Percentiles rank a stretch among this genome's conserved stretches.
Evolutionary conservation across 106 monocot species (phyloP).

Genomic region (Ottelia alismoides): DNA sequence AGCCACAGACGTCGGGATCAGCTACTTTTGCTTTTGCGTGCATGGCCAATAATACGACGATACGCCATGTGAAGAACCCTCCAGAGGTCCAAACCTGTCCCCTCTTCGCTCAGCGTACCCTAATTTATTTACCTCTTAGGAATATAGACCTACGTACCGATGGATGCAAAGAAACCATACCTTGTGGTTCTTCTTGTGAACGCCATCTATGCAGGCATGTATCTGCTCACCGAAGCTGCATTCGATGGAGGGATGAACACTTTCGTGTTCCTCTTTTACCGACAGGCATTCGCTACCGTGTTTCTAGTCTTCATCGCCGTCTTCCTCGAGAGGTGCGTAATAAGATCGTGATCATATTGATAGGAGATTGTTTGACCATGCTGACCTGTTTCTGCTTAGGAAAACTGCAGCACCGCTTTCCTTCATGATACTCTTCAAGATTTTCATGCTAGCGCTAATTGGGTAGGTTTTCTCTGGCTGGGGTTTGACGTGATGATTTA

Average conservation of each 20-base stretch:
- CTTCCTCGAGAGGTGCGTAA: constrained; percentile 21
- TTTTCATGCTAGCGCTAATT: constrained; percentile 7
- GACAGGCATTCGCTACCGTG: constrained; percentile 38
- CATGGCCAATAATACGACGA: too few species aligned
- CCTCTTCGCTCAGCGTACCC: neutral
- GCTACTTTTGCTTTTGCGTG: too few species aligned
- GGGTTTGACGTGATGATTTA: neutral
- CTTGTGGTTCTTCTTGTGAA: constrained; percentile 36
- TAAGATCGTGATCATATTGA: too few species aligned
- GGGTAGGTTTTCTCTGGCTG: constrained; percentile 3
- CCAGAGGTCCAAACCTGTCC: too few species aligned
- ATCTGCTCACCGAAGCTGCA: constrained; percentile 53
- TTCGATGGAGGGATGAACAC: constrained; percentile 43
- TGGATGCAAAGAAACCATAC: constrained; percentile 30
- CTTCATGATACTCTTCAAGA: constrained; percentile 3
- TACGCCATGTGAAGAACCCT: too few species aligned
- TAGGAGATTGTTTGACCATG: too few species aligned
- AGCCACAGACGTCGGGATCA: too few species aligned
- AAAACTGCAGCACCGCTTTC: constrained; percentile 8
- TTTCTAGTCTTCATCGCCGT: constrained; percentile 35
- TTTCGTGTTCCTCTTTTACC: constrained; percentile 56
- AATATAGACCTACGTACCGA: too few species aligned
- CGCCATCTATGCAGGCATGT: constrained; percentile 40
- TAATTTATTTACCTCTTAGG: too few species aligned
- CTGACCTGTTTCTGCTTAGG: constrained; percentile 2